Base-by-base conservation (phyloP, 768 basidiomycete genomes). In the Paxillus rubicundulus region DNA sequence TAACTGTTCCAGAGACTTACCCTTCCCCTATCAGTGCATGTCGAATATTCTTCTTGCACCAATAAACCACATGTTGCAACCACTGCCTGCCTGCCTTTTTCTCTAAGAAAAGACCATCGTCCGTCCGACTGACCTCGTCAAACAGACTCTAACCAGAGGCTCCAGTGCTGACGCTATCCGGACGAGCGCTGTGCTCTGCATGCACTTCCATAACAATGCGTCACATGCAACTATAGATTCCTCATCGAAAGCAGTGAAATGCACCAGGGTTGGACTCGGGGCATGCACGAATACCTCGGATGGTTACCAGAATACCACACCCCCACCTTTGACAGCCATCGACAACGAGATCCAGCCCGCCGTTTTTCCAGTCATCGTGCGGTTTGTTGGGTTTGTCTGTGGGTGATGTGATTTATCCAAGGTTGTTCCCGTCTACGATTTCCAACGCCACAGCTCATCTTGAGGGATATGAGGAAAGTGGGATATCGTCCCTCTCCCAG, bases 41-140 rank as follows among this genome's bases (percentile, higher is more conserved):
- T 65, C 53, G 33, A 62, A 56, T 61, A 58, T 42, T 56, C 12
- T 47, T 37, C 40, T 41, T 43, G 33, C 33, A 10, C 36, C 37
- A 66, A 67, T 65, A 57, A 42, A 60, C 38, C 17, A 49, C 38
- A 17, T 52, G 54, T 54, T 63, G 41, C 55, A 53, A 52, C 47
- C 39, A 52, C 39, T 45, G 13, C 24, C 20, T 5, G 36, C 47
- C 36, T 37, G 33, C 16, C 30, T 33, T 13, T 33, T 33, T 33
- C 33, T 33, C 13, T 33, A 10, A 33, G 32, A 33, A 10, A 36
- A 46, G 45, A 42, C 46, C 45, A 33, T 17, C 6, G 6, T 5
- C 47, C 9, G 17, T 14, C 48, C 9, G 34, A n/a, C 45, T 52
- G 44, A 51, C 38, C 9, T 42, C 12, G 45, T 37, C 20, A n/a